Base-by-base conservation (phyloP, 2,329 filamentous ascomycete genomes). In the Diplodia seriata region DNA sequence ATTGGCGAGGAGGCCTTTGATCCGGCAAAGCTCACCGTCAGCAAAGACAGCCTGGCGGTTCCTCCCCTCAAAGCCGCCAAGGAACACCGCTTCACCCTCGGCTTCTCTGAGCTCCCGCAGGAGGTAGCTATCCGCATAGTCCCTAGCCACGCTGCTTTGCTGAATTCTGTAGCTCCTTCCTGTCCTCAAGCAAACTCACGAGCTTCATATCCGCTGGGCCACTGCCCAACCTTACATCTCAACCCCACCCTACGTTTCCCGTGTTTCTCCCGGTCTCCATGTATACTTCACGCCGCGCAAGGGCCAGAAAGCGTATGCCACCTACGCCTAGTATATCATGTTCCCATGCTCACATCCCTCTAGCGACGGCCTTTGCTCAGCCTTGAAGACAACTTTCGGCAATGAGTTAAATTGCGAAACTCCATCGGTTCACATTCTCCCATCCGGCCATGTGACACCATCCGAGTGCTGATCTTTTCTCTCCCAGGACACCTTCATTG, bases 161-260 rank as follows among this genome's bases (percentile, higher is more conserved):
- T 72, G 43, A 73, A 20, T 7, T 12, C 3, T 12, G 56, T 73
- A 88, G 86, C 77, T 95, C 18, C 85, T 84, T 69, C 78, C 84
- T 31, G 79, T 90, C 15, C 81, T 97, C 31, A 83, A 85, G 66
- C 83, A 86, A 73, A 87, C 86, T 70, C 86, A 90, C 73, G 89
- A 93, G 77, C 81, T 97, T 51, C 91, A 94, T 77, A 81, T 97
- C 68, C 87, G 91, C 76, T 97, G 93, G 92, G 85, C 87, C n/a
- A 87, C 88, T 15, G 81, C 87, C 2, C 73, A 75, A 7, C 74
- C 84, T 1, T 90, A 89, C 76, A 81, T 86, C 49, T 82, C 86
- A 1, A 81, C 90, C 54, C 84, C 89, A 49, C 94, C 94, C 1
- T 90, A 95, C 73, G 82, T 87, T 53, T 93, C 93, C 63, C 87